phyloP scores from a whole-genome alignment of 805 yeast genomes.

The Candida taoyuanica region DNA sequence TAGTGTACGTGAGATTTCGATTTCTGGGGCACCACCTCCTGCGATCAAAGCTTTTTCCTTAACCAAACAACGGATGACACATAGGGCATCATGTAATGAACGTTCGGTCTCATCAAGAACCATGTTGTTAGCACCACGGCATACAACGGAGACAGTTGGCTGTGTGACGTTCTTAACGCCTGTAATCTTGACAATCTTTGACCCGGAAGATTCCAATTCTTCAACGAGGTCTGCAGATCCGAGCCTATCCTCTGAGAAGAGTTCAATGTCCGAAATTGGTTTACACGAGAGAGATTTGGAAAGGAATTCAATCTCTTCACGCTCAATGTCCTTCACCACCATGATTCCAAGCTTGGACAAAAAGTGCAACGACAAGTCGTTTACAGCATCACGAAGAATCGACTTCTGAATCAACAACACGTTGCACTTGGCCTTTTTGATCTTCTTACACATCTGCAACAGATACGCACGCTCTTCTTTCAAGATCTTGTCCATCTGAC shows the following conservation, averaged over 20 bases:
- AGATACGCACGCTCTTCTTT: conserved; percentile 97
- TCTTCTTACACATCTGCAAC: conserved; percentile 90
- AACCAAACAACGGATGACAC: conserved; percentile 82
- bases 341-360: conserved; percentile 86
- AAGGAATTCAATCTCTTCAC: conserved; percentile 93
- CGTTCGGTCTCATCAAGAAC: conserved; percentile 95
- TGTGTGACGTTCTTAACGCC: conserved; percentile 78
- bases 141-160: conserved; percentile 78
- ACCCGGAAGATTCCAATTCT: conserved; percentile 46
- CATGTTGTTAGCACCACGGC: conserved; percentile 91
- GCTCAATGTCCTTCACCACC: conserved; percentile 96
- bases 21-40: conserved; percentile 99
- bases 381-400: conserved; percentile 79
- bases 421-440: conserved; percentile 93
- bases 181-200: conserved; percentile 79
- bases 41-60: conserved; percentile 91
- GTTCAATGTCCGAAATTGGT: conserved; percentile 93
- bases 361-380: conserved; percentile 91
- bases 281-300: conserved; percentile 81
- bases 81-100: conserved; percentile 93
- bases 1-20: conserved; percentile 96
- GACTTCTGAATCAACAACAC: conserved; percentile 90
- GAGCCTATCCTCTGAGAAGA: conserved; percentile 87
- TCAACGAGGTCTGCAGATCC: conserved; percentile 91
- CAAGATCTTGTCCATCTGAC: conserved; percentile 98